Evolutionary conservation across 805 yeast species (phyloP), one percentile per base, ranked within the genome.

Genomic region (Pichia nakasei): DNA sequence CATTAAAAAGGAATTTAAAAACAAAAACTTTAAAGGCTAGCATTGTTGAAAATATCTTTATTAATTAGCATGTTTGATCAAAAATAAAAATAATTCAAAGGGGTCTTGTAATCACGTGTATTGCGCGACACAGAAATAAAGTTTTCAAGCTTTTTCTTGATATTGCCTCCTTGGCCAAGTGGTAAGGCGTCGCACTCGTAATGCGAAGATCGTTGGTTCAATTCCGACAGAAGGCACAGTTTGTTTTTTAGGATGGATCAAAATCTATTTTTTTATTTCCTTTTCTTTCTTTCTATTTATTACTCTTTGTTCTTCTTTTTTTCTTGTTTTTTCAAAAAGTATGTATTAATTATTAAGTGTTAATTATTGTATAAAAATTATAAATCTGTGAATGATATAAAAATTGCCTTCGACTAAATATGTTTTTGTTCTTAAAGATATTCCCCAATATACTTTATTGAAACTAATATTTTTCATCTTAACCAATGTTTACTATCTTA

Each of bases 151-250:
- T n/a, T n/a, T n/a, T n/a, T n/a, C 18, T 29, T 38, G 42, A 26
- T 35, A 18, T 52, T 51, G 69, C 69, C 68, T 53, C 57, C 58
- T 64, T 65, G 68, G 69, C 69, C 68, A 63, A 65, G 69, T 64
- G 69, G 69, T 65, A 65, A 64, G 68, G 69, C 69, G 66, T 61
- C 66, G 64, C 69, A 65, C 69, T 65, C 68, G 69, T 65, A 65
- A 65, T 65, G 69, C 64, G 66, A 63, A 60, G 69, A 64, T 63
- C 69, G 63, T 58, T 59, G 68, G 69, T 65, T 65, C 69, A 61
- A 65, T 55, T 63, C 69, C 68, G 67, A 60, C 63, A 64, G 59
- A 62, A 53, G 68, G 68, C 69, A 64, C 7, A 36, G 33, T 32
- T 39, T 18, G 9, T n/a, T 17, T 17, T 19, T 32, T 22, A 29